Conservation (phyloP, 2,329 filamentous ascomycete genomes). For the Ceratocystis smalleyi region DNA sequence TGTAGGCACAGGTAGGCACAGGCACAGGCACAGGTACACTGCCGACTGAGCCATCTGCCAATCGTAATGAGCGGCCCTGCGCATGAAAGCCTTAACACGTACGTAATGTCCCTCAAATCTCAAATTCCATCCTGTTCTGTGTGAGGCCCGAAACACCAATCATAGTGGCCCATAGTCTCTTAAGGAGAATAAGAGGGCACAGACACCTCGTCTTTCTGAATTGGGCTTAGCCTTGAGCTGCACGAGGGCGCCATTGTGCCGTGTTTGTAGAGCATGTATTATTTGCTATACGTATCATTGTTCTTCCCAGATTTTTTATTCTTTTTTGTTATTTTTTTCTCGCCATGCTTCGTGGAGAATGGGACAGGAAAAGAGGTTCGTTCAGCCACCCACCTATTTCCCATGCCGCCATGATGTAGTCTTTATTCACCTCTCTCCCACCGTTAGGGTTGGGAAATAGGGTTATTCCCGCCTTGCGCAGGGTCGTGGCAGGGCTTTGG, state of each 20-base stretch:
- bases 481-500: neutral
- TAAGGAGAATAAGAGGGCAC: neutral
- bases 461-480: neutral
- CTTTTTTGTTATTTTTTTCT: neutral
- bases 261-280: neutral
- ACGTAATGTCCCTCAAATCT: conserved; percentile 1
- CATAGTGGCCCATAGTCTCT: neutral
- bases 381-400: too few relatives aligned
- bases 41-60: neutral
- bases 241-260: conserved; percentile 2
- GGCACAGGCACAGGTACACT: too few relatives aligned
- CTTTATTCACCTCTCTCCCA: too few relatives aligned
- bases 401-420: too few relatives aligned
- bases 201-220: neutral
- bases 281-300: neutral
- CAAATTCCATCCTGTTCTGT: conserved; percentile 4
- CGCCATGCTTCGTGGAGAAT: too few relatives aligned
- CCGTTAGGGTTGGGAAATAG: too few relatives aligned
- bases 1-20: too few relatives aligned
- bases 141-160: neutral
- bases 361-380: too few relatives aligned
- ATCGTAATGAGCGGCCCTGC: neutral
- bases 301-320: neutral
- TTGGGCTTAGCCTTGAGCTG: neutral
- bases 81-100: neutral